Evolutionary conservation across 2,329 filamentous ascomycete species (phyloP).

Genomic region (Westerdykella aurantiaca): DNA sequence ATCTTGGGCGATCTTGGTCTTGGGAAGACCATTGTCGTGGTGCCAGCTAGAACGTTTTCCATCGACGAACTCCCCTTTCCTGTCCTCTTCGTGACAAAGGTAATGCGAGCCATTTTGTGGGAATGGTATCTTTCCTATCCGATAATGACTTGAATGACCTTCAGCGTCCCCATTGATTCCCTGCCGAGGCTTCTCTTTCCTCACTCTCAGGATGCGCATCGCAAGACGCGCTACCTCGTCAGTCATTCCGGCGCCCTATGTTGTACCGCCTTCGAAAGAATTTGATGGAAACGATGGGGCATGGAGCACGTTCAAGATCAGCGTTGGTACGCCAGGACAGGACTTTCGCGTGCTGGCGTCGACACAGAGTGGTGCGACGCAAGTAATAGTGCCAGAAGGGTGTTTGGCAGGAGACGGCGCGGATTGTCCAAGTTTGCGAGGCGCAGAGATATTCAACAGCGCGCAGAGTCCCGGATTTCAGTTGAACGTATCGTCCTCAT

Average conservation of each 20-base stretch:
- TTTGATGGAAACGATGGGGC: conserved; percentile 40
- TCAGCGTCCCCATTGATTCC: no score
- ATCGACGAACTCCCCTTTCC: no score
- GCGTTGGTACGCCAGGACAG: conserved; percentile 37
- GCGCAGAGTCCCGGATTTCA: conserved; percentile 29
- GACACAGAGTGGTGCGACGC: conserved; percentile 28
- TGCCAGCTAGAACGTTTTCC: no score
- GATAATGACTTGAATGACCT: no score
- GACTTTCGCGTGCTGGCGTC: conserved; percentile 35
- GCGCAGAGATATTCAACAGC: conserved; percentile 26
- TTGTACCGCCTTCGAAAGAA: conserved; percentile 26
- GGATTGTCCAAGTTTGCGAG: conserved; percentile 26
- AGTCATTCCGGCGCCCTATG: conserved; percentile 20
- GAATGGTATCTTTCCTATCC: no score
- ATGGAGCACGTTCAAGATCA: conserved; percentile 41
- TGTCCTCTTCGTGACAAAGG: no score
- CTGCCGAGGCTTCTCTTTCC: no score
- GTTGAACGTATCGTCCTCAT: conserved; percentile 23
- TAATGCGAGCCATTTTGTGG: no score
- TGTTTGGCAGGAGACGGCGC: conserved; percentile 26
- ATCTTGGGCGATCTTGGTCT: no score
- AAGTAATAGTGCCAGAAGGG: conserved; percentile 31
- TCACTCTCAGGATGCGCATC: conserved; percentile 11
- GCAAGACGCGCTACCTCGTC: conserved; percentile 13
- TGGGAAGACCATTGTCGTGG: no score